These are phyloP conservation scores for Sclerotinia sclerotiorum DNA, from an alignment of 2,329 filamentous ascomycete genomes.

Conservation along the genomic window DNA sequence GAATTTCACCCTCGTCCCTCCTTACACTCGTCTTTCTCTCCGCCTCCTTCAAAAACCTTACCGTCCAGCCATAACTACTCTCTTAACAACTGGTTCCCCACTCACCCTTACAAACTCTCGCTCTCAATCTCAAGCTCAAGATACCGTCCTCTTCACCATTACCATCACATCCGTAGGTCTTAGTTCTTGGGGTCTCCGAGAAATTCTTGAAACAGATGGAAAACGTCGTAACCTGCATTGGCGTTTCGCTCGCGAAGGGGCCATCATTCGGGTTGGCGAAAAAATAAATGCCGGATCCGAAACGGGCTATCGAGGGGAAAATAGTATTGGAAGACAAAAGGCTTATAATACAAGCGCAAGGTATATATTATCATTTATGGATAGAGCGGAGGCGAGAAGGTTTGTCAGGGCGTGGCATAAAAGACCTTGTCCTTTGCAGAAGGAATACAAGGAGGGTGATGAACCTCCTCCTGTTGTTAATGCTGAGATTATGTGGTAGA, in stretches of 20 bases:
- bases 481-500: constrained; percentile 51
- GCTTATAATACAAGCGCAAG: constrained; percentile 27
- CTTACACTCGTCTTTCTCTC: constrained; percentile 41
- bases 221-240: constrained; percentile 39
- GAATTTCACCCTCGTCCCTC: constrained; percentile 52
- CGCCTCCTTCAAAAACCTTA: constrained; percentile 42
- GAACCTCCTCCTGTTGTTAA: constrained; percentile 45
- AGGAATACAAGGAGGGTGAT: constrained; percentile 40
- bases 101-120: constrained; percentile 26
- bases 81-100: constrained; percentile 43
- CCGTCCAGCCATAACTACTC: constrained; percentile 35
- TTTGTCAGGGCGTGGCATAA: constrained; percentile 55
- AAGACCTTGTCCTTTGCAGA: constrained; percentile 43
- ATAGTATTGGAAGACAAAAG: constrained; percentile 13
- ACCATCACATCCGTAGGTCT: constrained; percentile 1
- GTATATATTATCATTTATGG: constrained; percentile 39
- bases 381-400: constrained; percentile 42
- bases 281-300: not conserved
- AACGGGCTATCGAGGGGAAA: constrained; percentile 17
- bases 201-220: constrained; percentile 36
- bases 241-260: constrained; percentile 33
- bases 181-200: constrained; percentile 6
- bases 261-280: constrained; percentile 24
- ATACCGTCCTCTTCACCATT: constrained; percentile 7
- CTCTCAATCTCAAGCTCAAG: constrained; percentile 7